phyloP scores from a whole-genome alignment of 2,329 filamentous ascomycete genomes.

The Pseudonectria buxi region DNA sequence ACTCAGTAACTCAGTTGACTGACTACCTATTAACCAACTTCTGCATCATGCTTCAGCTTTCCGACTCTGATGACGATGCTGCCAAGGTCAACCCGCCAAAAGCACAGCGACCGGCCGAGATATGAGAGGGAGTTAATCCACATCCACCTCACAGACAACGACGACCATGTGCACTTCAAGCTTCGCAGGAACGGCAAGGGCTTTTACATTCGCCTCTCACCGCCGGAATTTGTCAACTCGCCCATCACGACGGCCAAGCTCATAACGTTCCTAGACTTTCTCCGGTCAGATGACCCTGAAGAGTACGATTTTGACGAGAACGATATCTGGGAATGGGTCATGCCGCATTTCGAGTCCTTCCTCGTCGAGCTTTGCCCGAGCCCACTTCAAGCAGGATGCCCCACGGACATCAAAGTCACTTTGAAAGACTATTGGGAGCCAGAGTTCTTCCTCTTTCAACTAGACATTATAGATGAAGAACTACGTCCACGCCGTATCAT shows the following conservation, averaged over 20 bases:
- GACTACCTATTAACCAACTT: no score
- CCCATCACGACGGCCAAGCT: slow-evolving; percentile 8
- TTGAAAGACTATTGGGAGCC: slow-evolving; percentile 15
- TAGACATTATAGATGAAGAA: slow-evolving; percentile 12
- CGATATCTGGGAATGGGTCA: slow-evolving; percentile 14
- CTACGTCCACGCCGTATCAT: slow-evolving; percentile 5
- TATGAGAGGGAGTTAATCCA: no score
- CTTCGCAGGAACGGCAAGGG: slow-evolving; percentile 13
- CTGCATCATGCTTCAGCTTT: no score
- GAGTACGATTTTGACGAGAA: slow-evolving; percentile 11
- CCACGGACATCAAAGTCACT: slow-evolving; percentile 7
- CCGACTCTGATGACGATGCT: no score
- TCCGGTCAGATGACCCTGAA: slow-evolving; percentile 11
- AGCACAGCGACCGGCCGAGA: no score
- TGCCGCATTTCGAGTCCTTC: slow-evolving; percentile 11
- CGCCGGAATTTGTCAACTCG: slow-evolving; percentile 9
- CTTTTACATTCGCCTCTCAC: slow-evolving; percentile 11
- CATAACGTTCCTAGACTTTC: slow-evolving; percentile 10
- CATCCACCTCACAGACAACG: no score
- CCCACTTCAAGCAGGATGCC: slow-evolving; percentile 1
- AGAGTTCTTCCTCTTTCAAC: slow-evolving; percentile 9
- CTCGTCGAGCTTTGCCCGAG: slow-evolving; percentile 14
- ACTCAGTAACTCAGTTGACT: no score
- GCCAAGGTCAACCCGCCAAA: no score
- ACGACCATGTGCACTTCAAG: no score